These are phyloP conservation scores for Chalaropsis ovoidea DNA, from an alignment of 2,329 filamentous ascomycete genomes.

Conservation along the genomic window DNA sequence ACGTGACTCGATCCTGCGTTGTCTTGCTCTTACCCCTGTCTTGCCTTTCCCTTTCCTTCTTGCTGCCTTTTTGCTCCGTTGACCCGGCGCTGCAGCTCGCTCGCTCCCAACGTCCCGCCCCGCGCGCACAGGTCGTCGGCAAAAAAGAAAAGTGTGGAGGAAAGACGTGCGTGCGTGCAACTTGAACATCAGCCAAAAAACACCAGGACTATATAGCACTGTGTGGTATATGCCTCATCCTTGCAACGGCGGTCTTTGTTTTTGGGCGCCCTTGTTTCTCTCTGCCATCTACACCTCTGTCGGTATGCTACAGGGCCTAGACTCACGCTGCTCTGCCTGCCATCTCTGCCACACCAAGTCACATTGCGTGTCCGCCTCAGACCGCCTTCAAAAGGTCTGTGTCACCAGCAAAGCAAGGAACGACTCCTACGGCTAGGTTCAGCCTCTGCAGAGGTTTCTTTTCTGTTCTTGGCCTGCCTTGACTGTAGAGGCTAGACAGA, in stretches of 20 bases:
- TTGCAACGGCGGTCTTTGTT: not conserved
- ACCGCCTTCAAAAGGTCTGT: constrained; percentile 1
- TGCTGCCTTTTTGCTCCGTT: constrained; percentile 1
- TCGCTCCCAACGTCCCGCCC: not conserved
- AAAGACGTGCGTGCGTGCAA: too few relatives aligned
- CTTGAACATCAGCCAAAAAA: too few relatives aligned
- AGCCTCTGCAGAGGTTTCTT: not conserved
- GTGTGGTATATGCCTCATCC: not conserved
- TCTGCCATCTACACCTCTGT: too few relatives aligned
- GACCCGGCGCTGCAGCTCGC: constrained; percentile 12
- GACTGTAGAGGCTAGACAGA: too few relatives aligned
- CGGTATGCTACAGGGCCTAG: too few relatives aligned
- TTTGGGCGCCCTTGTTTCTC: too few relatives aligned
- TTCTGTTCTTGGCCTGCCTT: not conserved
- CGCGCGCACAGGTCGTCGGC: too few relatives aligned
- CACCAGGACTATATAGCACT: not conserved
- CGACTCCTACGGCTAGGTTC: not conserved
- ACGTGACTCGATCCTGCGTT: not conserved
- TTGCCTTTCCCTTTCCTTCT: not conserved
- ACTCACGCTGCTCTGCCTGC: too few relatives aligned
- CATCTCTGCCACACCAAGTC: too few relatives aligned
- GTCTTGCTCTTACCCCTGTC: too few relatives aligned
- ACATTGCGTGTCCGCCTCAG: not conserved
- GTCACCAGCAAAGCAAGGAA: not conserved
- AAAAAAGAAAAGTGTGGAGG: too few relatives aligned